phyloP scores from a whole-genome alignment of 768 basidiomycete species.

The Boletus subcaerulescens region DNA sequence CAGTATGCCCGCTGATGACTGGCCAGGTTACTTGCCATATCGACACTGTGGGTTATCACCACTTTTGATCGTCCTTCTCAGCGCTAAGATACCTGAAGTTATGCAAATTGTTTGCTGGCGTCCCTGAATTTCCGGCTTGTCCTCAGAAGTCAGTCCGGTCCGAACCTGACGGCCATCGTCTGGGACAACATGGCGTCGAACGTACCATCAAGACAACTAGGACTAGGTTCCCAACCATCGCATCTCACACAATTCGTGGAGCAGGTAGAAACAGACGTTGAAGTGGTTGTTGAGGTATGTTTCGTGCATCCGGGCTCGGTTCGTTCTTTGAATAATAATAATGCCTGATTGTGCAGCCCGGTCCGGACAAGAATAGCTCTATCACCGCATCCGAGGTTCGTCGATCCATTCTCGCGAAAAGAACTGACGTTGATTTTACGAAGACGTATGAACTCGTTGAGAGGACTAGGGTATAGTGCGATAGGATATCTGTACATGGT shows the following conservation, averaged over 20 bases:
- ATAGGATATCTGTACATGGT: no score
- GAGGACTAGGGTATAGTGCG: no score
- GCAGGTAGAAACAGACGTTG: background rate
- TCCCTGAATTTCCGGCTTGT: slow-evolving; percentile 1
- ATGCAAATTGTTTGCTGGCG: slow-evolving; percentile 18
- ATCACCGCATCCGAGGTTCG: no score
- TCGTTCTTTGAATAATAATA: no score
- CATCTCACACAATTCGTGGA: background rate
- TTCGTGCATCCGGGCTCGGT: no score
- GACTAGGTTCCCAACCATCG: background rate
- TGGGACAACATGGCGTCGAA: background rate
- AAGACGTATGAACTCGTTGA: background rate
- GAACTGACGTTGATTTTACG: background rate
- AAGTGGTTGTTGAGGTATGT: background rate
- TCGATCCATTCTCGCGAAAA: no score
- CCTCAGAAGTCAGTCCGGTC: slow-evolving; percentile 3
- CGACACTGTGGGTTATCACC: slow-evolving; percentile 11
- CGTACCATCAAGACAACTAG: background rate
- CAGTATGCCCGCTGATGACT: background rate
- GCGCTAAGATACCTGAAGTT: slow-evolving; percentile 1
- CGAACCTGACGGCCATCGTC: background rate
- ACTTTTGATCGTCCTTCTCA: background rate
- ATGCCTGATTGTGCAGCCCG: no score
- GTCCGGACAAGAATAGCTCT: no score
- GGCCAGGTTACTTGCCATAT: slow-evolving; percentile 10